A percentile compares a stretch with the other conserved stretches of the same genome.
Conservation (phyloP, 129 eudicot genomes). For the Pulicaria dysenterica region DNA sequence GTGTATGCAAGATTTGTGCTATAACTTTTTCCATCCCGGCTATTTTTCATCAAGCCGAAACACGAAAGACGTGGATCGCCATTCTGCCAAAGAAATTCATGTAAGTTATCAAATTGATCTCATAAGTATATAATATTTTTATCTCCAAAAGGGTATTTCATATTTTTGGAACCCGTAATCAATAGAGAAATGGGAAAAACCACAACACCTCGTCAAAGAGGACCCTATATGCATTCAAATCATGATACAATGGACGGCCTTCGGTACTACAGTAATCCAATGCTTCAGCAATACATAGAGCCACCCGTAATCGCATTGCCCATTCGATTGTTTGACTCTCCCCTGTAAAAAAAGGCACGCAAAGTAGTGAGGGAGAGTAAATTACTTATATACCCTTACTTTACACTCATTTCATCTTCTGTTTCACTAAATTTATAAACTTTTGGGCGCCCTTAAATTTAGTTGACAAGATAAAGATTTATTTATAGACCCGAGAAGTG, state of each 20-base stretch:
- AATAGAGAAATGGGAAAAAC: not conserved
- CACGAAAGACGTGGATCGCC: conserved; percentile 96
- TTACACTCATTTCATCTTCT: not conserved
- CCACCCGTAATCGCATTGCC: conserved; percentile 93
- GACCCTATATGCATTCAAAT: conserved; percentile 93
- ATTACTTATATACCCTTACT: not conserved
- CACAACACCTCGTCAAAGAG: conserved; percentile 83
- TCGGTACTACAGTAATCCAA: conserved; percentile 71
- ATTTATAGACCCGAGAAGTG: not conserved
- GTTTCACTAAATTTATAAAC: too few species aligned
- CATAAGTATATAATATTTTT: not conserved
- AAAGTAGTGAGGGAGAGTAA: not conserved
- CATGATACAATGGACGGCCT: conserved; percentile 92
- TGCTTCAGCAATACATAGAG: conserved; percentile 87
- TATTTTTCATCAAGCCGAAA: conserved; percentile 92
- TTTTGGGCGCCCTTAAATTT: too few species aligned
- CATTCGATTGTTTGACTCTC: conserved; percentile 96
- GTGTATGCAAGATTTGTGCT: conserved; percentile 97
- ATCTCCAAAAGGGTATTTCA: not conserved
- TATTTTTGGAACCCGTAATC: not conserved
- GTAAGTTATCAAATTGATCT: conserved; percentile 18
- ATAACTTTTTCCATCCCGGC: conserved; percentile 93
- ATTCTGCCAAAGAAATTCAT: conserved; percentile 52
- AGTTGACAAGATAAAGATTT: not conserved
- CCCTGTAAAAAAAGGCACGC: conserved; percentile 55